Conservation (phyloP, 208 protist genomes). For the Borovskyia barvae region DNA sequence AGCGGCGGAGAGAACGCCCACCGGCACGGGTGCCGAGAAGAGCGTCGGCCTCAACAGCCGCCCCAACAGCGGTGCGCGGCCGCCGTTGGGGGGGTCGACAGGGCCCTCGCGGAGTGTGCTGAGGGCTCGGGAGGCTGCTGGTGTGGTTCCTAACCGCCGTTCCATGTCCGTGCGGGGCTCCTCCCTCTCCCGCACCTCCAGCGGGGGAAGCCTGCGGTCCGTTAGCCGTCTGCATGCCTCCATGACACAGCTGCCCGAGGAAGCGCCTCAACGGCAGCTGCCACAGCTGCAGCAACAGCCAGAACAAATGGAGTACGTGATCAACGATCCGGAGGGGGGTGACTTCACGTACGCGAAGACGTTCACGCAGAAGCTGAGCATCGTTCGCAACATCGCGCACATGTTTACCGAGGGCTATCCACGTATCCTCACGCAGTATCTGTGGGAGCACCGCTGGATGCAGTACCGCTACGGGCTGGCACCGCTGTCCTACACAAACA, state of each 20-base stretch:
- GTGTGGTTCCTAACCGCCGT: conserved; percentile 65
- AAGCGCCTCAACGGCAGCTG: neutral
- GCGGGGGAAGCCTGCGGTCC: conserved; percentile 23
- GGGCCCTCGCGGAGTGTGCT: conserved; percentile 31
- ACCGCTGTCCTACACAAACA: conserved; percentile 78
- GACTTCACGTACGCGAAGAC: conserved; percentile 68
- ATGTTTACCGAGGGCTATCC: conserved; percentile 91
- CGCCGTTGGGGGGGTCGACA: conserved; percentile 7
- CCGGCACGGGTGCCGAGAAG: conserved; percentile 4
- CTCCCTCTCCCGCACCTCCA: conserved; percentile 10
- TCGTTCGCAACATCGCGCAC: conserved; percentile 88
- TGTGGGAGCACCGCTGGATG: conserved; percentile 84
- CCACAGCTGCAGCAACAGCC: conserved; percentile 3
- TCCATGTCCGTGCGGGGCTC: conserved; percentile 27
- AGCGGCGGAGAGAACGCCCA: conserved; percentile 9
- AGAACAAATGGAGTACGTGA: conserved; percentile 49
- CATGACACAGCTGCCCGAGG: conserved; percentile 21
- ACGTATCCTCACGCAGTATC: conserved; percentile 85
- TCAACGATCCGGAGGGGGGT: conserved; percentile 84
- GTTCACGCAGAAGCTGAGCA: conserved; percentile 39
- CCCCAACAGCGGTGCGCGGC: conserved; percentile 11
- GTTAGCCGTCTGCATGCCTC: conserved; percentile 24
- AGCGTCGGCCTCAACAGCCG: conserved; percentile 10
- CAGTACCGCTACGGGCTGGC: conserved; percentile 69
- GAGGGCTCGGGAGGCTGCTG: conserved; percentile 57